Evolutionary conservation across 176 grass and related monocot species (phyloP).

Genomic region (Olyra latifolia): DNA sequence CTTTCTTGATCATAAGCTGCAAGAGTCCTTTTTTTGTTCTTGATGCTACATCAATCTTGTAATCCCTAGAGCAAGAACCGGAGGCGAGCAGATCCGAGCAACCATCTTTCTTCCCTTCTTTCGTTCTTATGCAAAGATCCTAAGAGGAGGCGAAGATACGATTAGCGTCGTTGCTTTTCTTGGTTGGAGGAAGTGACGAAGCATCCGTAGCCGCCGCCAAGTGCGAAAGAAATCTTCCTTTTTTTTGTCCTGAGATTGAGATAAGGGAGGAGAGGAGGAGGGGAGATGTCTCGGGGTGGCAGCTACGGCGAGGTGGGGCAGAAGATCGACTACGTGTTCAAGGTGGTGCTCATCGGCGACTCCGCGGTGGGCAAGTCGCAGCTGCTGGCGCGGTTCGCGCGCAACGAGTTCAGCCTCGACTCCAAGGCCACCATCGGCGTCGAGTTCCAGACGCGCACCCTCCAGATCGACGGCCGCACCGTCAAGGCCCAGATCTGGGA

Average conservation of each 20-base stretch:
- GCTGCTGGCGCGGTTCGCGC: constrained; percentile 67
- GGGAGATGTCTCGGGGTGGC: constrained; percentile 41
- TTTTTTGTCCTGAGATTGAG: not conserved
- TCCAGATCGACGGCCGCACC: constrained; percentile 58
- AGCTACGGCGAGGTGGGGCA: constrained; percentile 49
- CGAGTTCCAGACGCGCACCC: constrained; percentile 77
- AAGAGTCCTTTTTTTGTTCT: not conserved
- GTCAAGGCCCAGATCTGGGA: constrained; percentile 91
- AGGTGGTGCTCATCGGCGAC: constrained; percentile 78
- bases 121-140: not conserved
- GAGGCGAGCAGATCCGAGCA: not conserved
- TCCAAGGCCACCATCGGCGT: constrained; percentile 97
- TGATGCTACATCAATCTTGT: not conserved
- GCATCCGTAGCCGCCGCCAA: not conserved
- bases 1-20: not conserved
- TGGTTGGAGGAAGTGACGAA: not conserved
- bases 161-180: not conserved
- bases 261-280: too few relatives aligned
- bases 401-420: constrained; percentile 90
- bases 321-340: constrained; percentile 68
- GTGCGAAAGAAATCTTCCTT: not conserved
- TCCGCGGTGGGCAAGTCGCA: constrained; percentile 79
- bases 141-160: not conserved
- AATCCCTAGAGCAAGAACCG: not conserved
- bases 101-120: not conserved